These are phyloP conservation scores for Diacronema lutheri DNA, from an alignment of 78 protist species.

Conservation along the genomic window DNA sequence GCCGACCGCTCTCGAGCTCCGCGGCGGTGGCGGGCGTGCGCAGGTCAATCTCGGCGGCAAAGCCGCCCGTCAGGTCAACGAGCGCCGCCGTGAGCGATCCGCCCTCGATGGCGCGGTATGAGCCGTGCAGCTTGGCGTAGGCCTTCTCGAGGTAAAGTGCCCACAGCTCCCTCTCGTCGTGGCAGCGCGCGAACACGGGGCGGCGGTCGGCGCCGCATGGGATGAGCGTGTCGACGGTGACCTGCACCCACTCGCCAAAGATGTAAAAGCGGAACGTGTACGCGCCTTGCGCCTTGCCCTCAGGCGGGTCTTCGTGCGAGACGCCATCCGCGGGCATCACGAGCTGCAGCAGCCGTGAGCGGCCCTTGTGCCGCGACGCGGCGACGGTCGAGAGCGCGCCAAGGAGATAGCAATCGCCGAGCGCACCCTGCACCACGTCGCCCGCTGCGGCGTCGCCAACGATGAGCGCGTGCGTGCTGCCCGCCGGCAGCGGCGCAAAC, in stretches of 20 bases:
- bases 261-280: neutral
- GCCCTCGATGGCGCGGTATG: constrained; percentile 27
- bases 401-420: constrained; percentile 14
- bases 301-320: neutral
- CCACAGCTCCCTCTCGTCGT: constrained; percentile 12
- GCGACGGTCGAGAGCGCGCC: constrained; percentile 19
- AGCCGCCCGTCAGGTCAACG: constrained; percentile 24
- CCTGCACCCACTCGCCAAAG: constrained; percentile 8
- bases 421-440: constrained; percentile 27
- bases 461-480: neutral
- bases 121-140: constrained; percentile 51
- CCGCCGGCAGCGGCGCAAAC: neutral
- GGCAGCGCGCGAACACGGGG: neutral
- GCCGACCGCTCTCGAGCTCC: neutral
- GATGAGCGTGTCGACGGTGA: constrained; percentile 9
- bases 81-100: constrained; percentile 5
- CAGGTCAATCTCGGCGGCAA: neutral
- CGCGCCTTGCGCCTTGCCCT: neutral
- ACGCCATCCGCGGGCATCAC: too few relatives aligned
- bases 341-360: too few relatives aligned
- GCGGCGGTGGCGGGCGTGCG: too few relatives aligned
- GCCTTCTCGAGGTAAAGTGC: constrained; percentile 45
- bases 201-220: neutral
- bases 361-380: neutral
- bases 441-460: neutral